Base-by-base conservation (phyloP, 1,284 basidiomycete species). In the Afroboletus lepidellus region DNA sequence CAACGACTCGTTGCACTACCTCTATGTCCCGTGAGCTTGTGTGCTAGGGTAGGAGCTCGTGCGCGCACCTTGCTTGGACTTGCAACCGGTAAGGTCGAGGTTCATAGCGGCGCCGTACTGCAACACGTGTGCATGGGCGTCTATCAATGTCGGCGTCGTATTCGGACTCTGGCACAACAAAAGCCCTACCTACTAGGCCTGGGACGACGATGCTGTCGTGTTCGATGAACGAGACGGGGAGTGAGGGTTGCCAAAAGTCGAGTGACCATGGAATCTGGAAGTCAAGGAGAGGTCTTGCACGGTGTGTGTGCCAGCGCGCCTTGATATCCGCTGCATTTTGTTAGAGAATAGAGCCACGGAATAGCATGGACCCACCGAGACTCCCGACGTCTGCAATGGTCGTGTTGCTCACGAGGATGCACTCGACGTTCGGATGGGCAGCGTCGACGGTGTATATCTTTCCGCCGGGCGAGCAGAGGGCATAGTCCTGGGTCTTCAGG, bases 121-220 rank as follows among this genome's bases (percentile, higher is more conserved):
- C 23, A 90, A 63, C 15, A 91, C 71, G 62, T 92, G 90, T 0
- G 85, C 90, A 70, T 94, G 93, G 0, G 90, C 82, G 69, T 95
- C 92, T 87, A 55, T 53, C 41, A 37, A 0, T 38, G 39, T 48
- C 20, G 34, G 48, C 9, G 47, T 49, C 41, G 23, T 43, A 21
- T 15, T 24, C 12, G 8, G 15, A 30, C 29, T 27, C 3, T 12
- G 23, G 25, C 25, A 24, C 18, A 50, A 15, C 20, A 4, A 53
- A 11, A 5, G 4, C 29, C 63, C 30, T 61, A 85, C 87, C 87
- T 66, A 85, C 71, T 15, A 91, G 74, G 29, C 88, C 88, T 0
- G 88, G 88, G 11, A 90, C 78, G 15, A 90, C 66, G 48, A 84
- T 78, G 30, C 77, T 76, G 15, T 73, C 69, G 11, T 72, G 59